Evolutionary conservation across 2,329 filamentous ascomycete genomes (phyloP).

Genomic region (Aspergillus sp.): DNA sequence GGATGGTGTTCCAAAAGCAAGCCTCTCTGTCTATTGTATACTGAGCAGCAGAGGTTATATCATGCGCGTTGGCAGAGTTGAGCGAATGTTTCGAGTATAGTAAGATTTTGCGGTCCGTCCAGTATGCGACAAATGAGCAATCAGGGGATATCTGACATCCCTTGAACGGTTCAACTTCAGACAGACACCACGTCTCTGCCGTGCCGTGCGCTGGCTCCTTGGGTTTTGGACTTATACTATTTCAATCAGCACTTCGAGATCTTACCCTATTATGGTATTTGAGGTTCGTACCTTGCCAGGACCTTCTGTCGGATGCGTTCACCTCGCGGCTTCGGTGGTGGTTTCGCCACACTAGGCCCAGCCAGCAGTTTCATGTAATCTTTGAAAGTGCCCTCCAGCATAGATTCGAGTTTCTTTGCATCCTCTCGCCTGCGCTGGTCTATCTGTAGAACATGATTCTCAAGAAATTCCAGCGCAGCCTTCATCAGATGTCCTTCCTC

Average conservation of each 20-base stretch:
- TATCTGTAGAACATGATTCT: neutral
- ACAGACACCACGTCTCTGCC: neutral
- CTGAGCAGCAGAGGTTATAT: neutral
- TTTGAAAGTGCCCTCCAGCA: neutral
- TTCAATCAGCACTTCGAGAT: neutral
- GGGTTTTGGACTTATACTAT: neutral
- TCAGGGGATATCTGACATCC: conserved; percentile 3
- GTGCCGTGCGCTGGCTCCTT: neutral
- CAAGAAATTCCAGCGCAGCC: neutral
- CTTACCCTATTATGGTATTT: neutral
- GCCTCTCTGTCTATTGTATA: neutral
- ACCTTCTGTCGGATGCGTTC: neutral
- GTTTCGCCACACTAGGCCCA: neutral
- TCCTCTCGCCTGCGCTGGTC: neutral
- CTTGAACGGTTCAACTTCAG: neutral
- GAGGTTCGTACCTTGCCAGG: neutral
- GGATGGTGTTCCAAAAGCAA: neutral
- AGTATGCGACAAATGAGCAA: neutral
- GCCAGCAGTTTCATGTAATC: neutral
- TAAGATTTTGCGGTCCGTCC: conserved; percentile 1
- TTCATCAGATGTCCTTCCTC: neutral
- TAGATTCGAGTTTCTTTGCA: neutral
- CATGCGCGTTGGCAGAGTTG: neutral
- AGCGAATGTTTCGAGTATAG: neutral
- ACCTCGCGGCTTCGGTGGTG: neutral